Base-by-base conservation (phyloP, 805 yeast species). In the Pichia eremophila region DNA sequence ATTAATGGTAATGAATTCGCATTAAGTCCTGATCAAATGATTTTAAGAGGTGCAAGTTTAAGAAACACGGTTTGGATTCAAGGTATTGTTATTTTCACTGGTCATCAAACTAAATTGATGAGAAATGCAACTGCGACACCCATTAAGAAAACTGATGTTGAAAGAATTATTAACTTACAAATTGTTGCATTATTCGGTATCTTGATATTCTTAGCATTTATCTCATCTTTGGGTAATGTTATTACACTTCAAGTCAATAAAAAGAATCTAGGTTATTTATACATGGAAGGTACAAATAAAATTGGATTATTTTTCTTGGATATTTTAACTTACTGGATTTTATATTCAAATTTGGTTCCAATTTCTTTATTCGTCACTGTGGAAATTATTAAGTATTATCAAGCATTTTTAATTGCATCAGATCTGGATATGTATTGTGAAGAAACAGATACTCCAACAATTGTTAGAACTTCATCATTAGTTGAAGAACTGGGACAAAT, bases 61-160 rank as follows among this genome's bases (percentile, higher is more conserved):
- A 76, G 97, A 65, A 93, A 93, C 61, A 95, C 99, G 0, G 85
- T 81, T 40, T 93, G 96, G 97, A 79, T 93, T 40, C 86, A 86
- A 57, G 99, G 99, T 22, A 73, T 88, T 45, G 97, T 87, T 2
- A 79, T 93, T 1, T 93, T 91, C 63, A 93, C 99, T 0, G 99
- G 99, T 19, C 99, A 95, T 63, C 99, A 93, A 67, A 93, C 99
- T 0, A 93, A 93, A 60, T 73, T 93, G 54, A 91, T 93, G 98
- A 79, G 99, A 62, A 93, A 93, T 68, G 99, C 99, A 18, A 90
- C 98, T 2, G 97, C 99, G 2, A 83, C 99, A 2, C 99, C 99
- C 11, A 95, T 93, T 59, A 93, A 93, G 63, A 77, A 95, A 58
- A 93, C 99, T 0, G 95, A 95, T 27, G 97, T 95, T 14, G 99